Conservation (phyloP, 169 alveolate species). For the Perkinsus chesapeaki region DNA sequence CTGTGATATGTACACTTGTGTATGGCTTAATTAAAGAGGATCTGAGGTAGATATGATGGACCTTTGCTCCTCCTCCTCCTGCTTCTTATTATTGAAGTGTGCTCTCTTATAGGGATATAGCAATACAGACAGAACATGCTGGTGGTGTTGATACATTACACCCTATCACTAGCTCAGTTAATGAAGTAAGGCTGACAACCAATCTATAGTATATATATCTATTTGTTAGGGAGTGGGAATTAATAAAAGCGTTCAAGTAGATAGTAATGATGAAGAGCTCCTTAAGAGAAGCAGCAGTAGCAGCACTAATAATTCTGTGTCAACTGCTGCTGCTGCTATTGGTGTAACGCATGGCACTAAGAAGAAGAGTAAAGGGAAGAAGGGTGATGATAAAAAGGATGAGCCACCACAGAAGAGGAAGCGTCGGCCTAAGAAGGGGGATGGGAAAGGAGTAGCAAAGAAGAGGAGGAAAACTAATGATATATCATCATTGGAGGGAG, state of each 20-base stretch:
- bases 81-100: too few relatives aligned
- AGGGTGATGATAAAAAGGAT: not conserved
- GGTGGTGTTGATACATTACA: too few relatives aligned
- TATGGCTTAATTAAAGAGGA: not conserved
- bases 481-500: not conserved
- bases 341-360: not conserved
- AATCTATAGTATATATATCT: too few relatives aligned
- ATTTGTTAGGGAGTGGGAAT: too few relatives aligned
- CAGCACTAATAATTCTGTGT: too few relatives aligned
- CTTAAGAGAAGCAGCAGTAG: too few relatives aligned
- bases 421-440: not conserved
- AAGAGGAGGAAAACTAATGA: not conserved
- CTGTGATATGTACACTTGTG: not conserved
- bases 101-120: not conserved
- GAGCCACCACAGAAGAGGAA: not conserved
- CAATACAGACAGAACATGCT: not conserved
- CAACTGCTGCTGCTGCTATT: not conserved
- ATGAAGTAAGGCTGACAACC: too few relatives aligned
- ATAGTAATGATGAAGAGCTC: too few relatives aligned
- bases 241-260: too few relatives aligned
- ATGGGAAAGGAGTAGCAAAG: not conserved
- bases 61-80: not conserved
- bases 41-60: not conserved
- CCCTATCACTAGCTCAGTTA: too few relatives aligned
- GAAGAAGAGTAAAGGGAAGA: not conserved